Conservation (phyloP, 176 grass and related monocot genomes). For the Oryza officinalis region DNA sequence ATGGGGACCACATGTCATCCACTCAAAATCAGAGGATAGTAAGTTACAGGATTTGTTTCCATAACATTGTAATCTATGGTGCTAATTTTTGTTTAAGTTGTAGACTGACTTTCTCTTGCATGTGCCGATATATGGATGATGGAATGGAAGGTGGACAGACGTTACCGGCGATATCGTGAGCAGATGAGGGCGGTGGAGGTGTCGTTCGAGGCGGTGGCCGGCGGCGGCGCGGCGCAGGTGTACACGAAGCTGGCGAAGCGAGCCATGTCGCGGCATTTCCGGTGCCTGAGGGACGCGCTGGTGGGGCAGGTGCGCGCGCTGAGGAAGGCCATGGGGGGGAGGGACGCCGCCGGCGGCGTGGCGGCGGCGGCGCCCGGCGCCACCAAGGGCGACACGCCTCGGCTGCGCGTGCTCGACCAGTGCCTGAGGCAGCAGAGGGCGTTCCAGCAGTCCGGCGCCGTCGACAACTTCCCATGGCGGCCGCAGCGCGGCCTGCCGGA, state of each 20-base stretch:
- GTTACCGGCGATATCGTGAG: slow-evolving; percentile 63
- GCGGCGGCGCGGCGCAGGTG: slow-evolving; percentile 40
- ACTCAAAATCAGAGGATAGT: too few relatives aligned
- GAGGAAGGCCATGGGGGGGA: slow-evolving; percentile 43
- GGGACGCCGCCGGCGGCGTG: background rate
- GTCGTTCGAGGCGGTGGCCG: slow-evolving; percentile 57
- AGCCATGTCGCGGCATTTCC: slow-evolving; percentile 87
- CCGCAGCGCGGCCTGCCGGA: slow-evolving; percentile 74
- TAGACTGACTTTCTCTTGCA: too few relatives aligned
- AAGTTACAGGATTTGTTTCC: too few relatives aligned
- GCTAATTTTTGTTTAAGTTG: too few relatives aligned
- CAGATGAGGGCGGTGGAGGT: slow-evolving; percentile 52
- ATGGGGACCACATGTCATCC: too few relatives aligned
- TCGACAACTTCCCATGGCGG: slow-evolving; percentile 66
- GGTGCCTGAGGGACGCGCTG: slow-evolving; percentile 58
- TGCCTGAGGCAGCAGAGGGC: slow-evolving; percentile 50
- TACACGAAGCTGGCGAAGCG: slow-evolving; percentile 65
- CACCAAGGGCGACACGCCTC: slow-evolving; percentile 59
- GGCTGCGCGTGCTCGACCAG: slow-evolving; percentile 63
- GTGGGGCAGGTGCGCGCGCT: slow-evolving; percentile 36
- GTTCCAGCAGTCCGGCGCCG: slow-evolving; percentile 50
- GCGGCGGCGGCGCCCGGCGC: slow-evolving; percentile 23
- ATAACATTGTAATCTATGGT: too few relatives aligned
- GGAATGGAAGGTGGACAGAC: slow-evolving; percentile 55
- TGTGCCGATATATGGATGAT: background rate